Percentiles rank a stretch among this genome's conserved stretches.
These are phyloP conservation scores for Pseudocercospora musae DNA, from an alignment of 2,329 filamentous ascomycete genomes.

Conservation along the genomic window DNA sequence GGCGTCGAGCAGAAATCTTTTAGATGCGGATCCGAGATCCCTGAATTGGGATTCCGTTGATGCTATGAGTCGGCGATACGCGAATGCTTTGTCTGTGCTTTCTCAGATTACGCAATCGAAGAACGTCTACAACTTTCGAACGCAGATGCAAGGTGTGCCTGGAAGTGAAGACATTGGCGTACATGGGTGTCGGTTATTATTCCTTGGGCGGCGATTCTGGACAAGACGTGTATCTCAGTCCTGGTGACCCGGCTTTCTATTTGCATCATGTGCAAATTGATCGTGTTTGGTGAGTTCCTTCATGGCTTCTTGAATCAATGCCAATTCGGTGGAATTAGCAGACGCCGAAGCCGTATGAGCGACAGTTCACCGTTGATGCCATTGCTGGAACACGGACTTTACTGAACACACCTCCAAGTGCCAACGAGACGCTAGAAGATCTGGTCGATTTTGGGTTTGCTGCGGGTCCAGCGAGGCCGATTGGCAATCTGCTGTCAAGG, in stretches of 20 bases:
- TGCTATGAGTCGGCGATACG: constrained; percentile 12
- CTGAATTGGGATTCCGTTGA: constrained; percentile 24
- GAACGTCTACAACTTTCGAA: constrained; percentile 26
- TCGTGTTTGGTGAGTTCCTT: constrained; percentile 35
- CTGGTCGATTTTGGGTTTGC: background rate
- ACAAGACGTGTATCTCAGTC: constrained; percentile 45
- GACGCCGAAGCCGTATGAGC: constrained; percentile 37
- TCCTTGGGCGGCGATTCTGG: constrained; percentile 47
- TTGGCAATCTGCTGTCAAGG: background rate
- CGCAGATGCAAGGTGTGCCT: constrained; percentile 28
- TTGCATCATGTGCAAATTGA: constrained; percentile 50
- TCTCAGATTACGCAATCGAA: constrained; percentile 21
- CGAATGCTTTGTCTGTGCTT: background rate
- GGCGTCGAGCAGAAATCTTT: constrained; percentile 32
- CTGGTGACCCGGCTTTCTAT: constrained; percentile 49
- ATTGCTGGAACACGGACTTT: constrained; percentile 3
- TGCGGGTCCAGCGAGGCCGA: background rate
- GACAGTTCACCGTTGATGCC: background rate
- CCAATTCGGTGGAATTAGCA: constrained; percentile 47
- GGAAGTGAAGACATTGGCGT: constrained; percentile 30
- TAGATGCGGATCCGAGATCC: constrained; percentile 36
- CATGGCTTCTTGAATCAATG: background rate
- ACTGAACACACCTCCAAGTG: background rate
- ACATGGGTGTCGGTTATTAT: constrained; percentile 49
- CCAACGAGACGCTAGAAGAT: constrained; percentile 1